Base-by-base conservation (phyloP, 257 asterid genomes). In the Fraxinus quadrangulata region DNA sequence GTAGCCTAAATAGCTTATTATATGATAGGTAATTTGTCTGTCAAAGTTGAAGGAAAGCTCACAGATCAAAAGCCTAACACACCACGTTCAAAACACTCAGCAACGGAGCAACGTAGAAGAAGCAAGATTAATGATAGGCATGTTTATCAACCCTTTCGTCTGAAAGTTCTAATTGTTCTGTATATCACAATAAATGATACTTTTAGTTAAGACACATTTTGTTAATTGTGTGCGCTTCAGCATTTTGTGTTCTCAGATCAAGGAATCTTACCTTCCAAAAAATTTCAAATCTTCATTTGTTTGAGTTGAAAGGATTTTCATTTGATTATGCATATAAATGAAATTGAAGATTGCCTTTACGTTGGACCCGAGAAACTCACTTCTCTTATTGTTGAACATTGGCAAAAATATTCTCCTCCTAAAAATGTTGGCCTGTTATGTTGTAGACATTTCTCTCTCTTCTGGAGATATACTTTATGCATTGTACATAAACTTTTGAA, bases 31-130 rank as follows among this genome's bases (percentile, higher is more conserved):
- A 80, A 84, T 78, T 82, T 89, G 23, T 70, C 92, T 19, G 88
- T 92, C 37, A 93, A 92, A 84, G 83, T 85, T 75, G 94, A 93
- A 84, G 88, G 91, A 36, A 92, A 86, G 86, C 83, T 83, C 77
- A 75, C 31, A 21, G 91, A 89, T 70, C 97, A 92, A 84, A 96
- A 87, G 86, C 97, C 98, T 45, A 93, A 82, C 81, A 96, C 98
- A 40, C 97, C 97, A 5, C 97, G 99, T 61, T 96, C 98, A 1
- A 96, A 96, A 80, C 99, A 96, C 90, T 96, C 99, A 3, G 99
- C 98, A 78, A 96, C 99, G 28, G 99, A 96, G 84, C 99, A 96
- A 75, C 97, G 99, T n/a, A 86, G 99, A 84, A 89, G 99, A 87
- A 87, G 99, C 91, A 96, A 96, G 87, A 96, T 96, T 78, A 96